These are phyloP conservation scores for Salix viminalis DNA, from an alignment of 345 rosid genomes.

Conservation along the genomic window DNA sequence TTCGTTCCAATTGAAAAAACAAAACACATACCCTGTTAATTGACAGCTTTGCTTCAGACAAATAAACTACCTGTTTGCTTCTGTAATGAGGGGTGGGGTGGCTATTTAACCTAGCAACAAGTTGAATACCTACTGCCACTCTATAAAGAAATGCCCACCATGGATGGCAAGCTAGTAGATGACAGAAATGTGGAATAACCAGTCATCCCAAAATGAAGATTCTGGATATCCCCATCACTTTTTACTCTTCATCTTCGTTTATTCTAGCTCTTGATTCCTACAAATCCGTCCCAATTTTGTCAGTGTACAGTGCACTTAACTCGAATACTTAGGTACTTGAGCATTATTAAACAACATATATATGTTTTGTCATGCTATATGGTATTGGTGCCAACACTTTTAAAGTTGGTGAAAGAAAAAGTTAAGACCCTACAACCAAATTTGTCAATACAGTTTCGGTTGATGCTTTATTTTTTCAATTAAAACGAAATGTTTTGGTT, in stretches of 20 bases:
- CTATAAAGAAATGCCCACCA: neutral
- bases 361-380: neutral
- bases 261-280: neutral
- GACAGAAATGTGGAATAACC: conserved; percentile 2
- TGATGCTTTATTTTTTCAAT: too few species aligned
- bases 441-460: too few species aligned
- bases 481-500: too few species aligned
- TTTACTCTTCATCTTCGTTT: neutral
- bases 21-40: too few species aligned
- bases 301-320: neutral
- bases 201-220: conserved; percentile 6
- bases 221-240: conserved; percentile 4
- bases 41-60: too few species aligned
- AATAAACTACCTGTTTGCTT: too few species aligned
- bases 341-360: neutral
- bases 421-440: neutral
- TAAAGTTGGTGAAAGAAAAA: conserved; percentile 11
- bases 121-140: neutral
- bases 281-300: conserved; percentile 10
- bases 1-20: too few species aligned
- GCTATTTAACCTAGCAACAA: neutral
- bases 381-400: conserved; percentile 19
- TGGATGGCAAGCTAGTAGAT: neutral
- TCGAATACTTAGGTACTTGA: neutral
- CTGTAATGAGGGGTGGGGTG: neutral